phyloP scores from a whole-genome alignment of 1,139 yeast species.

The Trichomonascaceae sp. region DNA sequence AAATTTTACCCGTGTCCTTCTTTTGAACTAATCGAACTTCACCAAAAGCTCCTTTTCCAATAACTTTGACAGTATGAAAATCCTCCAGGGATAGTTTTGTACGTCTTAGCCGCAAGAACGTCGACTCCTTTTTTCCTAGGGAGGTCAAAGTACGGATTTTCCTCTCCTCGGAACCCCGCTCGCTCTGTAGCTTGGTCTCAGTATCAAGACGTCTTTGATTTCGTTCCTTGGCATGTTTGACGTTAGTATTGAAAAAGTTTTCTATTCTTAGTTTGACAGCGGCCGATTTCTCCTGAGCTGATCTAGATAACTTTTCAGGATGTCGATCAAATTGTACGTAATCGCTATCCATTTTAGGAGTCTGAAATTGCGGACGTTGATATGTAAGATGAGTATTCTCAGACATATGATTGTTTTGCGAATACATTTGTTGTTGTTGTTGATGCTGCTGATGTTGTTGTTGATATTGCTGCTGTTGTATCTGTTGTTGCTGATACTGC shows the following conservation, averaged over 20 bases:
- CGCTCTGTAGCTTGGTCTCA: constrained; percentile 51
- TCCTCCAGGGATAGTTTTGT: constrained; percentile 60
- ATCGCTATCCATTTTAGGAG: constrained; percentile 19
- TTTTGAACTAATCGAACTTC: constrained; percentile 69
- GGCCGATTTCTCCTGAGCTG: constrained; percentile 58
- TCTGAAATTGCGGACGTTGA: background rate
- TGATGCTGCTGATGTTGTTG: constrained; percentile 14
- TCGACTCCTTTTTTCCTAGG: constrained; percentile 62
- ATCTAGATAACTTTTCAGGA: constrained; percentile 59
- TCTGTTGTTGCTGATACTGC: constrained; percentile 19
- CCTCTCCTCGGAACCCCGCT: constrained; percentile 61
- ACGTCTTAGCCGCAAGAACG: constrained; percentile 57
- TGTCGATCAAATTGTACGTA: constrained; percentile 79
- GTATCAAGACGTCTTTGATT: constrained; percentile 61
- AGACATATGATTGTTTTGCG: background rate
- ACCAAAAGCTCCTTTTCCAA: constrained; percentile 76
- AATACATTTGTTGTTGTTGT: constrained; percentile 10
- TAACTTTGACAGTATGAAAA: constrained; percentile 63
- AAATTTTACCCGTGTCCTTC: constrained; percentile 65
- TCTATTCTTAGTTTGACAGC: constrained; percentile 59
- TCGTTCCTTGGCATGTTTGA: constrained; percentile 66
- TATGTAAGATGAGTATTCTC: background rate
- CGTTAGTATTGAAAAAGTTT: constrained; percentile 61
- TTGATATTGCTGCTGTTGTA: constrained; percentile 18
- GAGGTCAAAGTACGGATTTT: constrained; percentile 59